phyloP scores from a whole-genome alignment of 1,284 basidiomycete genomes.

The Xanthoconium separans region DNA sequence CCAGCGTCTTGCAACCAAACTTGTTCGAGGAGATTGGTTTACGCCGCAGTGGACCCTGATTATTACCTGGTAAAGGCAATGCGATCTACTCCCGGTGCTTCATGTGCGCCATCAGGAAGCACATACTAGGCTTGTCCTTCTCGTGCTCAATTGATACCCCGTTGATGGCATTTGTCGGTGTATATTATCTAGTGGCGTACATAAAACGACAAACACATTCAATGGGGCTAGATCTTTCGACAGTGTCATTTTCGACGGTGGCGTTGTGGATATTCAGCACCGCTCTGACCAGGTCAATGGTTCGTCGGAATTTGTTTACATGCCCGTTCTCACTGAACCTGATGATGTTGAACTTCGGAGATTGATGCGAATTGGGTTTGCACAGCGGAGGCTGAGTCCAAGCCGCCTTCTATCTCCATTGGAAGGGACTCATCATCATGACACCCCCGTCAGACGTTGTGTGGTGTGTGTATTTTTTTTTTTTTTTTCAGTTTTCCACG shows the following conservation, averaged over 20 bases:
- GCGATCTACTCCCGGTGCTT: constrained; percentile 24
- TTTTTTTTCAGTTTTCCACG: constrained; percentile 2
- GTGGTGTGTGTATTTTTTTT: neutral
- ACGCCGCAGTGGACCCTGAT: constrained; percentile 1
- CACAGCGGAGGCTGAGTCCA: constrained; percentile 16
- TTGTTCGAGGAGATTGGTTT: constrained; percentile 4
- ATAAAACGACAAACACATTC: constrained; percentile 20
- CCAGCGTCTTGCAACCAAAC: neutral
- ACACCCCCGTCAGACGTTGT: constrained; percentile 11
- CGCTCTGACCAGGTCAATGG: constrained; percentile 11
- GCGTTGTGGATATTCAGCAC: constrained; percentile 21
- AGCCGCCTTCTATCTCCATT: constrained; percentile 22
- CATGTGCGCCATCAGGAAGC: constrained; percentile 15
- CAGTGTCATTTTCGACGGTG: constrained; percentile 23
- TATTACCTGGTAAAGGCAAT: constrained; percentile 16
- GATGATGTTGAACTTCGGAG: constrained; percentile 23
- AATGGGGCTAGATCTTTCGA: constrained; percentile 11
- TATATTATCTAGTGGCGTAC: constrained; percentile 15
- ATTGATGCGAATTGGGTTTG: constrained; percentile 26
- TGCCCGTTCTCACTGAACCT: constrained; percentile 16
- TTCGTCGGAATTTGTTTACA: constrained; percentile 22
- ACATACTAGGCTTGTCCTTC: constrained; percentile 4
- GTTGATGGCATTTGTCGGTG: constrained; percentile 11
- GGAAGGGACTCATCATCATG: constrained; percentile 15
- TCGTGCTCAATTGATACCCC: constrained; percentile 14